These are phyloP conservation scores for Arthromyces matolae DNA, from an alignment of 768 basidiomycete genomes.

Conservation along the genomic window DNA sequence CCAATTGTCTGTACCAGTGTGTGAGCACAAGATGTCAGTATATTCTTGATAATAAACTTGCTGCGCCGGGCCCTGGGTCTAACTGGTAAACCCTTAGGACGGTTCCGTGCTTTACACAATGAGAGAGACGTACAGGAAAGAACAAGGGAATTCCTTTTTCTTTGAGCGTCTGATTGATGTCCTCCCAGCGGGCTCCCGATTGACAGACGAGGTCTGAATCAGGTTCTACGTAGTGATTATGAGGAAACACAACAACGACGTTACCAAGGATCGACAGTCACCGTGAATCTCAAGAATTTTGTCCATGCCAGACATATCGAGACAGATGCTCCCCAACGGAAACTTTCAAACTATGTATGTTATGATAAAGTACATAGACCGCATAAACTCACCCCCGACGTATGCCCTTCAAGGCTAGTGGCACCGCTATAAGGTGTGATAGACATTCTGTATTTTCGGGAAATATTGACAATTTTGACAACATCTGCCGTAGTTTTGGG, in stretches of 20 bases:
- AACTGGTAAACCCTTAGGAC: slow-evolving; percentile 40
- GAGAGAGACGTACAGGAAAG: slow-evolving; percentile 61
- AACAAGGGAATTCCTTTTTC: slow-evolving; percentile 73
- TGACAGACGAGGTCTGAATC: slow-evolving; percentile 79
- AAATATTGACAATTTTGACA: slow-evolving; percentile 72
- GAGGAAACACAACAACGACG: background rate
- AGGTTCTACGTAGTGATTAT: slow-evolving; percentile 37
- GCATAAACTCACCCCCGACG: slow-evolving; percentile 53
- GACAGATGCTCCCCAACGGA: slow-evolving; percentile 65
- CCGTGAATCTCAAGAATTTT: slow-evolving; percentile 74
- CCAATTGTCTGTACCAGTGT: slow-evolving; percentile 60
- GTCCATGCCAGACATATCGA: slow-evolving; percentile 84
- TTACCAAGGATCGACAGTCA: slow-evolving; percentile 18
- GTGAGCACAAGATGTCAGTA: background rate
- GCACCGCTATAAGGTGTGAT: slow-evolving; percentile 82
- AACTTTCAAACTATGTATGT: slow-evolving; percentile 26
- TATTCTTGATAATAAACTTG: slow-evolving; percentile 29
- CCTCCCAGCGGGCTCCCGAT: slow-evolving; percentile 75
- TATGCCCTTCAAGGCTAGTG: slow-evolving; percentile 86
- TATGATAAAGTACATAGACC: background rate
- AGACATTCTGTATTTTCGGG: slow-evolving; percentile 70
- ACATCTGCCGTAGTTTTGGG: slow-evolving; percentile 77
- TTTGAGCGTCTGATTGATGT: slow-evolving; percentile 66
- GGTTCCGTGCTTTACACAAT: background rate
- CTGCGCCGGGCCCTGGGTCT: slow-evolving; percentile 70